These are phyloP conservation scores for Lachnellula subtilissima DNA, from an alignment of 2,329 filamentous ascomycete species.

Conservation along the genomic window DNA sequence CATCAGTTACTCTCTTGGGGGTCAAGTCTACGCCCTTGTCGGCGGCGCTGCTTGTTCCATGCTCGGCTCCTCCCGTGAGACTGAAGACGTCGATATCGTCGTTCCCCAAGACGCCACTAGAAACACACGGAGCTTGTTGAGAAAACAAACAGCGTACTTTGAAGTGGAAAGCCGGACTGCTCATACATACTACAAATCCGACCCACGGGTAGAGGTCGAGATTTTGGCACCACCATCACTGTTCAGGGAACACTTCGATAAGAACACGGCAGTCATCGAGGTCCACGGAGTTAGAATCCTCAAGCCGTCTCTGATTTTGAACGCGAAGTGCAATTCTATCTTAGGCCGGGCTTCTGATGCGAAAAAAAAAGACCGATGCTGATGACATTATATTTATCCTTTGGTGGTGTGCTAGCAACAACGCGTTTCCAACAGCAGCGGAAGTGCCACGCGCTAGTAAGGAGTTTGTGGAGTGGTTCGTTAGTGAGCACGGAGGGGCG, in stretches of 20 bases:
- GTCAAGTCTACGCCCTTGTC: constrained; percentile 1
- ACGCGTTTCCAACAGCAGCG: background rate
- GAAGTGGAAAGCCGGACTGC: constrained; percentile 1
- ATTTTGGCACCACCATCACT: constrained; percentile 8
- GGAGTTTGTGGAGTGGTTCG: background rate
- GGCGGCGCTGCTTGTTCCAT: constrained; percentile 5
- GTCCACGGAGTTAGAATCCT: constrained; percentile 7
- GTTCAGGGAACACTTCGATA: constrained; percentile 2
- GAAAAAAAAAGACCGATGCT: constrained; percentile 7
- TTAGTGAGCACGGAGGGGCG: background rate
- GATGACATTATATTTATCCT: constrained; percentile 8
- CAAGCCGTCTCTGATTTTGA: constrained; percentile 10
- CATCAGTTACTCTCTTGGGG: background rate
- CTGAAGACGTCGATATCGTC: constrained; percentile 7
- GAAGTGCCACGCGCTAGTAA: background rate
- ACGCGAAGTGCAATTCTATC: constrained; percentile 11
- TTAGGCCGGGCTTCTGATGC: background rate
- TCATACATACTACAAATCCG: constrained; percentile 4
- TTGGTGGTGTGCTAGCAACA: constrained; percentile 1
- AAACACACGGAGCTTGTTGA: background rate
- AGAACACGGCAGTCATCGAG: background rate
- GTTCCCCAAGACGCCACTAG: constrained; percentile 6
- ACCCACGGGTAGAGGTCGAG: constrained; percentile 7
- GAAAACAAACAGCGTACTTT: background rate
- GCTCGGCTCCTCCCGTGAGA: constrained; percentile 2